Percentiles rank a stretch among this genome's conserved stretches.
These are phyloP conservation scores for Cladosporium oxysporum DNA, from an alignment of 2,329 filamentous ascomycete species.

Conservation along the genomic window DNA sequence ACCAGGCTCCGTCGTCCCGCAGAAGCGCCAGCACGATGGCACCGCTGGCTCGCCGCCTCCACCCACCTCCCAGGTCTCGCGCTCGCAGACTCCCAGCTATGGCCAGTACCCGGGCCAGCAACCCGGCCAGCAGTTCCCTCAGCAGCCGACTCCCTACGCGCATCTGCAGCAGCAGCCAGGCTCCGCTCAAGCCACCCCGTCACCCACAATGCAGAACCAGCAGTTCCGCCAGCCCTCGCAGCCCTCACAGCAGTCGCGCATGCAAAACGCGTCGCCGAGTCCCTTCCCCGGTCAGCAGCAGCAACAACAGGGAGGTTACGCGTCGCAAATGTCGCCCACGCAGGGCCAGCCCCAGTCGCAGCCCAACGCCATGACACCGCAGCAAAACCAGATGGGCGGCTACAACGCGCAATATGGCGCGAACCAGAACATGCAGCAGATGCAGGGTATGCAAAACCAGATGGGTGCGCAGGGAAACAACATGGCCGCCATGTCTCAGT, in stretches of 20 bases:
- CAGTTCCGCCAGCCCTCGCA: slow-evolving; percentile 62
- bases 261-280: slow-evolving; percentile 90
- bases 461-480: slow-evolving; percentile 47
- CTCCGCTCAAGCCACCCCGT: slow-evolving; percentile 83
- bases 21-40: slow-evolving; percentile 87
- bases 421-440: slow-evolving; percentile 34
- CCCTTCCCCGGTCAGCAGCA: slow-evolving; percentile 63
- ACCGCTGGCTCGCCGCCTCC: slow-evolving; percentile 79
- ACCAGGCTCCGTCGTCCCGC: slow-evolving; percentile 82
- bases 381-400: slow-evolving; percentile 33
- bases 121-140: slow-evolving; percentile 56
- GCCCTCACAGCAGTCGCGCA: slow-evolving; percentile 57
- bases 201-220: slow-evolving; percentile 87
- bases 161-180: slow-evolving; percentile 79
- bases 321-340: slow-evolving; percentile 47
- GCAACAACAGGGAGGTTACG: slow-evolving; percentile 27
- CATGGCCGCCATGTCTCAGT: slow-evolving; percentile 44
- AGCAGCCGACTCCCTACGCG: slow-evolving; percentile 72
- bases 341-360: slow-evolving; percentile 23
- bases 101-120: slow-evolving; percentile 67
- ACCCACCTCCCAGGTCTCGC: slow-evolving; percentile 75
- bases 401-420: slow-evolving; percentile 43
- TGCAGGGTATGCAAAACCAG: slow-evolving; percentile 42
- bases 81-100: slow-evolving; percentile 77
- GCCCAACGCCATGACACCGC: slow-evolving; percentile 22